Percentiles rank a stretch among this genome's conserved stretches.
These are phyloP conservation scores for Aureobasidium melanogenum DNA, from an alignment of 2,329 filamentous ascomycete species.

Conservation along the genomic window DNA sequence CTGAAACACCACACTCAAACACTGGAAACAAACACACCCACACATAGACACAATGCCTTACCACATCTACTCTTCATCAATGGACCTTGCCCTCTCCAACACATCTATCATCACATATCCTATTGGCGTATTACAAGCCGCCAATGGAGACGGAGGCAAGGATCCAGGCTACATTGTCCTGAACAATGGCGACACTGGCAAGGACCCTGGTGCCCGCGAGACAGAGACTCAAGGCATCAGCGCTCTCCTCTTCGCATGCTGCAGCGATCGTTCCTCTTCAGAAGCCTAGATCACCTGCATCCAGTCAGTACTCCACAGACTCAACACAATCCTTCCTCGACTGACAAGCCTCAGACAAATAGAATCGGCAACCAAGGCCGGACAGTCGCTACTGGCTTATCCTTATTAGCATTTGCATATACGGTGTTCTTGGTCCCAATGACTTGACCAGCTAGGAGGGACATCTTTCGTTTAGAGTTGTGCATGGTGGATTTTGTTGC, in stretches of 20 bases:
- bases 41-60: background rate
- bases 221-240: background rate
- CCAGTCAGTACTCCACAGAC: background rate
- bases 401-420: background rate
- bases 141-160: constrained; percentile 2
- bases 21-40: background rate
- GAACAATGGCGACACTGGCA: constrained; percentile 3
- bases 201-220: background rate
- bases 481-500: background rate
- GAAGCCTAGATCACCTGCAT: background rate
- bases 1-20: background rate
- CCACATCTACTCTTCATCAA: background rate
- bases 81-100: background rate
- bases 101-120: background rate
- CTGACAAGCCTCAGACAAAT: background rate
- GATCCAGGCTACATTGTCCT: constrained; percentile 1
- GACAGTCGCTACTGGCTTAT: background rate
- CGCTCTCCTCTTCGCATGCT: background rate
- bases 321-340: background rate
- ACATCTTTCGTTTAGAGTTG: background rate
- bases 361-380: background rate
- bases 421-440: background rate
- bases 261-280: background rate
- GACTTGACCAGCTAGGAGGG: background rate
- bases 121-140: background rate